A percentile compares a stretch with the other conserved stretches of the same genome.
phyloP scores from a whole-genome alignment of 1,284 basidiomycete species.

The Ganoderma lingzhi region DNA sequence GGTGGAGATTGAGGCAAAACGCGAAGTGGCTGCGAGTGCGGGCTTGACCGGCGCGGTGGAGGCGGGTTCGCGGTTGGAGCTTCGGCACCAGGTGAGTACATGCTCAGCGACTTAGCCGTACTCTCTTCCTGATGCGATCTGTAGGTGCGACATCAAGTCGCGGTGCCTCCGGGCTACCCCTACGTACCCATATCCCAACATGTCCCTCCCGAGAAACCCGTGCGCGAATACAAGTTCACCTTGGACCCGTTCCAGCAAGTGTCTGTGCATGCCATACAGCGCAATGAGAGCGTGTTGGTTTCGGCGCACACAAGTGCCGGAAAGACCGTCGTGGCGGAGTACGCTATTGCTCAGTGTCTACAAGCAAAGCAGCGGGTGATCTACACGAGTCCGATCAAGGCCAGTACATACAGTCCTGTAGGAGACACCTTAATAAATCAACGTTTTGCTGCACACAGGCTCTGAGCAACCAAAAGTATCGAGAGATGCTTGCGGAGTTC shows the following conservation, averaged over 20 bases:
- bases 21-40: slow-evolving; percentile 87
- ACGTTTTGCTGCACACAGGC: slow-evolving; percentile 62
- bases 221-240: slow-evolving; percentile 93
- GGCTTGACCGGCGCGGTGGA: slow-evolving; percentile 79
- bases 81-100: slow-evolving; percentile 76
- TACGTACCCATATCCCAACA: slow-evolving; percentile 94
- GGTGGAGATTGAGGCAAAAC: slow-evolving; percentile 88
- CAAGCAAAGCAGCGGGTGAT: slow-evolving; percentile 95
- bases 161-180: slow-evolving; percentile 91
- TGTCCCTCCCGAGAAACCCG: slow-evolving; percentile 91
- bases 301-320: slow-evolving; percentile 99
- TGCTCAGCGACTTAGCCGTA: neutral
- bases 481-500: slow-evolving; percentile 97
- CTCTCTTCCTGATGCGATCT: neutral
- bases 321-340: slow-evolving; percentile 99
- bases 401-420: slow-evolving; percentile 48
- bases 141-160: slow-evolving; percentile 93
- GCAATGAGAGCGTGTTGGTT: slow-evolving; percentile 97
- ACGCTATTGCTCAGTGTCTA: slow-evolving; percentile 97
- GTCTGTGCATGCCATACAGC: slow-evolving; percentile 93
- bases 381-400: slow-evolving; percentile 99
- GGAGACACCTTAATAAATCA: slow-evolving; percentile 35
- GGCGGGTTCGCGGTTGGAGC: slow-evolving; percentile 72
- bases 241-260: slow-evolving; percentile 98
- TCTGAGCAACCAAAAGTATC: slow-evolving; percentile 98